Evolutionary conservation across 1,284 basidiomycete genomes (phyloP).

Genomic region (Ustilago hordei): DNA sequence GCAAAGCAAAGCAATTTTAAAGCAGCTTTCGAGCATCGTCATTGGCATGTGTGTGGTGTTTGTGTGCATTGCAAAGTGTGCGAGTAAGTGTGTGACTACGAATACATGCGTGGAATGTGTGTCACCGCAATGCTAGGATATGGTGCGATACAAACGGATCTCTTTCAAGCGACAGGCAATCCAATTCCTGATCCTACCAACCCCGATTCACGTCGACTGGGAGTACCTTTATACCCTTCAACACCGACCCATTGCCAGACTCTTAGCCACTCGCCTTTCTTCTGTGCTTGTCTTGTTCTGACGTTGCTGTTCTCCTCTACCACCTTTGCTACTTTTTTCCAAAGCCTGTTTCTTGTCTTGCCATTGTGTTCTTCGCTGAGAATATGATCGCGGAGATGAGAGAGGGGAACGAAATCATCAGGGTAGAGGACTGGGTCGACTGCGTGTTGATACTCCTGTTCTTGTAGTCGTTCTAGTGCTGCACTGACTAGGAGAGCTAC

Average conservation of each 20-base stretch:
- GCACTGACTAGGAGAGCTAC: conserved; percentile 45
- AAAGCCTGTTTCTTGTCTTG: conserved; percentile 78
- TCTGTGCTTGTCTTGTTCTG: conserved; percentile 85
- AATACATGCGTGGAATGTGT: conserved; percentile 9
- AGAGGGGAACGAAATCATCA: conserved; percentile 83
- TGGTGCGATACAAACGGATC: background rate
- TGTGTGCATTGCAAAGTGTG: background rate
- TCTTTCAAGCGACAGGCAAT: conserved; percentile 17
- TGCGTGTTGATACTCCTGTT: conserved; percentile 80
- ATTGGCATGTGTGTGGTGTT: background rate
- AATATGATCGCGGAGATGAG: conserved; percentile 90
- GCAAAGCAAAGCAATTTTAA: background rate
- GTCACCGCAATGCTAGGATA: background rate
- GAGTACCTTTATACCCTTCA: conserved; percentile 25
- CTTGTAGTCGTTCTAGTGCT: conserved; percentile 52
- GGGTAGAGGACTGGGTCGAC: conserved; percentile 83
- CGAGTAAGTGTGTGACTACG: conserved; percentile 6
- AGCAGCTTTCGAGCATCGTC: background rate
- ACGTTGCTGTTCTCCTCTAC: conserved; percentile 97
- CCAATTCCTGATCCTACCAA: background rate
- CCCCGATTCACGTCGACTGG: background rate
- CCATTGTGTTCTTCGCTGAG: conserved; percentile 84
- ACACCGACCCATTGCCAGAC: conserved; percentile 73
- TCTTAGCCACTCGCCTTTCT: conserved; percentile 77
- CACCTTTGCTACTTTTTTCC: conserved; percentile 85